Evolutionary conservation across 441 rosid genomes (phyloP).

Genomic region (Metrosideros polymorpha): DNA sequence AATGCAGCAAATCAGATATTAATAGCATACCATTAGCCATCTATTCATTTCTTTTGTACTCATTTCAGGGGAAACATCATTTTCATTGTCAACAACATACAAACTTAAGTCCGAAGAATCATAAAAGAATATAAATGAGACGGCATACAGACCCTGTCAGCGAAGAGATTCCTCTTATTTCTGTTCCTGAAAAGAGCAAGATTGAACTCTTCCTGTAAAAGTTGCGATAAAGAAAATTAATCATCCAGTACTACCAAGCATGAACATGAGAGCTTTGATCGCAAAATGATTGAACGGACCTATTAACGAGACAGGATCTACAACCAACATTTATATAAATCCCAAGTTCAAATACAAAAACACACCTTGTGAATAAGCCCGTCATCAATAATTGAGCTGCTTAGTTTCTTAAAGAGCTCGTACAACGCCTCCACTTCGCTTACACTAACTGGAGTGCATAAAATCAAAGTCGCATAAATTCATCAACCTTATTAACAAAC

Average conservation of each 20-base stretch:
- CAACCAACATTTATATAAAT: not conserved
- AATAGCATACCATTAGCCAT: not conserved
- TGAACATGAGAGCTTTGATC: not conserved
- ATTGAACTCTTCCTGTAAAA: conserved; percentile 78
- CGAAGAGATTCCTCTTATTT: conserved; percentile 66
- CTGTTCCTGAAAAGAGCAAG: conserved; percentile 79
- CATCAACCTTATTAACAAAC: not conserved
- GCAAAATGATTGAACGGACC: not conserved
- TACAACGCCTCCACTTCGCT: conserved; percentile 72
- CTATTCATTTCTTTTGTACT: not conserved
- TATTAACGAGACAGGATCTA: not conserved
- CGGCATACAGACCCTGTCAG: conserved; percentile 59
- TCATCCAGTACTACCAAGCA: not conserved
- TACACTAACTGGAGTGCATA: conserved; percentile 47
- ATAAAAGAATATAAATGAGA: not conserved
- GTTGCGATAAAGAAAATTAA: not conserved
- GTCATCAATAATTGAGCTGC: conserved; percentile 74
- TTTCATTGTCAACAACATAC: not conserved
- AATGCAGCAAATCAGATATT: not conserved
- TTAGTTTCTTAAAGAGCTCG: conserved; percentile 77
- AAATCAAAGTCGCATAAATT: not conserved
- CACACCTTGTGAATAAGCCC: conserved; percentile 92
- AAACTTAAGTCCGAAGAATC: not conserved
- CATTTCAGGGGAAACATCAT: not conserved
- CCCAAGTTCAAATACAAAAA: not conserved